These are phyloP conservation scores for Podospora fimiseda DNA, from an alignment of 495 filamentous ascomycete genomes.

Conservation along the genomic window DNA sequence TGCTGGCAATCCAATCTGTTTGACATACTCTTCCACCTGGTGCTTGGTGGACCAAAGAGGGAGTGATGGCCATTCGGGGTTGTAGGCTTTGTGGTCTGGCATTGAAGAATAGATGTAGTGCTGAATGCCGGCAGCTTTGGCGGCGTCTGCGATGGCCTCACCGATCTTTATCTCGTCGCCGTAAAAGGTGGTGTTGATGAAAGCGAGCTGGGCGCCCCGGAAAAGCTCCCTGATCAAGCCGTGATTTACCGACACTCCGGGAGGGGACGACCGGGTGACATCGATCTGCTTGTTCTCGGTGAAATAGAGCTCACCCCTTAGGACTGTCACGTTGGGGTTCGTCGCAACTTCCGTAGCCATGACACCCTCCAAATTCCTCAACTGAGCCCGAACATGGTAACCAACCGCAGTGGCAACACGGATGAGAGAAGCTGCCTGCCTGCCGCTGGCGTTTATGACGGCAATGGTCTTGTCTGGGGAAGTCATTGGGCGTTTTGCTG, in stretches of 20 bases:
- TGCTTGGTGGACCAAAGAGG: slow-evolving; percentile 92
- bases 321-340: slow-evolving; percentile 76
- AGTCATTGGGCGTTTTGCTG: slow-evolving; percentile 45
- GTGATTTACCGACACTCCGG: slow-evolving; percentile 47
- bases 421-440: slow-evolving; percentile 89
- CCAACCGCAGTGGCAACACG: slow-evolving; percentile 88
- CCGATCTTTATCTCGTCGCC: slow-evolving; percentile 91
- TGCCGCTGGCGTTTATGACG: slow-evolving; percentile 85
- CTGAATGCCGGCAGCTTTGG: slow-evolving; percentile 73
- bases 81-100: slow-evolving; percentile 83
- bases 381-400: slow-evolving; percentile 82
- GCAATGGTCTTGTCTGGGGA: slow-evolving; percentile 71
- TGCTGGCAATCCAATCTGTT: slow-evolving; percentile 71
- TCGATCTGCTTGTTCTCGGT: slow-evolving; percentile 44
- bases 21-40: slow-evolving; percentile 83
- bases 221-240: slow-evolving; percentile 72
- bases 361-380: slow-evolving; percentile 73
- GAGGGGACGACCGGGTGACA: slow-evolving; percentile 36
- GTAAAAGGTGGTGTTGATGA: slow-evolving; percentile 98
- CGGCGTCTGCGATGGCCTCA: slow-evolving; percentile 78
- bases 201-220: slow-evolving; percentile 75
- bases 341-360: slow-evolving; percentile 74
- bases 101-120: slow-evolving; percentile 96
- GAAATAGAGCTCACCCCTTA: slow-evolving; percentile 74
- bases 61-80: slow-evolving; percentile 62